Base-by-base conservation (phyloP, 768 basidiomycete species). In the Pleurotus cornucopiae region DNA sequence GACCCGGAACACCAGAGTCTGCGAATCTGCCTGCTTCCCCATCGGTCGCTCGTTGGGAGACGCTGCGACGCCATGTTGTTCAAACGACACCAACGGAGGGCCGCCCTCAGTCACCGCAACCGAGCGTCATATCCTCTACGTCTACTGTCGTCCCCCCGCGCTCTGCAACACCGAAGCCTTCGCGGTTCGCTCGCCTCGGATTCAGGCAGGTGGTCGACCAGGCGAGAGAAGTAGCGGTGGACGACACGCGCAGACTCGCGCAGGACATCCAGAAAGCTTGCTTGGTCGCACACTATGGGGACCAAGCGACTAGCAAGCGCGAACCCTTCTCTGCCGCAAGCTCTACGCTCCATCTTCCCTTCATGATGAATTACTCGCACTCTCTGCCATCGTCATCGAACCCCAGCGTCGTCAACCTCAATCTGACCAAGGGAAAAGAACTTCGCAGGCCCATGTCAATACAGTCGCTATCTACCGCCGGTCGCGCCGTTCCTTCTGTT, bases 121-220 rank as follows among this genome's bases (percentile, higher is more conserved):
- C 69, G 46, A 60, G 64, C 4, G 67, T 72, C 39, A 61, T 71
- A 6, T 64, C 69, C n/a, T 59, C 67, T 26, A 55, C 57, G 26
- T 61, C 54, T 43, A 58, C 54, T 52, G 64, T 55, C 30, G 66
- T 59, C 48, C 61, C 40, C 61, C 59, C 66, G 37, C 66, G 64
- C 45, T 59, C 66, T 5, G 72, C 70, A 49, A 71, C 80, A 0
- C 77, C 81, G 7, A 84, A 81, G 60, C 74, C 73, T 4, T 82
- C 79, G 34, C 73, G 79, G 12, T 65, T 85, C 26, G 74, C 75
- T 5, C 75, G 70, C 11, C 66, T 85, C 11, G 84, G 80, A 1
- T 83, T 86, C 60, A 76, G 76, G 46, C 84, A 88, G 20, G 81
- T 86, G 11, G 86, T 88, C 1, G 87, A 89, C 34, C 77, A 83